Conservation (phyloP, 768 basidiomycete genomes). For the Sporobolomyces pararoseus region DNA sequence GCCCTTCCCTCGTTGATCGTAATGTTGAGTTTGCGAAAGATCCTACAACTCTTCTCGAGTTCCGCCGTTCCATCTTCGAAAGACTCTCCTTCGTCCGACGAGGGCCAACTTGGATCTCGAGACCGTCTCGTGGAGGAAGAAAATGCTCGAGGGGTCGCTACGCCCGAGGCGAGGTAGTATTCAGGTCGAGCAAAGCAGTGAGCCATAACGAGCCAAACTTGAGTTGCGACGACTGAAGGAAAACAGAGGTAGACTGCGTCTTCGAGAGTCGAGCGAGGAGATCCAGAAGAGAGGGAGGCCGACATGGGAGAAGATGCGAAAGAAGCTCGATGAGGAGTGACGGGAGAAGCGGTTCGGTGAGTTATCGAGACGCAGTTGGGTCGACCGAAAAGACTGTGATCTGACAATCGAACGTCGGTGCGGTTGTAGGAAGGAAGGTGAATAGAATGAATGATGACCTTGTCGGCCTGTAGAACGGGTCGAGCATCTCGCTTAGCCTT, state of each 20-base stretch:
- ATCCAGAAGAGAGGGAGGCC: slow-evolving; percentile 25
- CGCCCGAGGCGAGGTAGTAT: slow-evolving; percentile 54
- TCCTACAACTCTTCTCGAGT: slow-evolving; percentile 49
- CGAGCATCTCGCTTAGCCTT: neutral
- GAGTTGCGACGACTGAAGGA: slow-evolving; percentile 59
- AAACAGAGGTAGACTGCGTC: slow-evolving; percentile 76
- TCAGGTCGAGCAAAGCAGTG: slow-evolving; percentile 77
- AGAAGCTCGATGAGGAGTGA: slow-evolving; percentile 21
- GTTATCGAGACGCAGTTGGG: slow-evolving; percentile 72
- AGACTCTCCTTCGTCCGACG: slow-evolving; percentile 8
- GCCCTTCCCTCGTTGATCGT: slow-evolving; percentile 70
- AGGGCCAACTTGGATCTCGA: slow-evolving; percentile 11
- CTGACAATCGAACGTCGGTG: slow-evolving; percentile 73
- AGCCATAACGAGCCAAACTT: slow-evolving; percentile 74
- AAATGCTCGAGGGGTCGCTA: slow-evolving; percentile 5
- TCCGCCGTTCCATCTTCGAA: slow-evolving; percentile 45
- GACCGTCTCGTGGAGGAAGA: neutral
- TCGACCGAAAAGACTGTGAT: slow-evolving; percentile 70
- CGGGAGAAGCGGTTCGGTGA: slow-evolving; percentile 51
- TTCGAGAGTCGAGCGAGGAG: slow-evolving; percentile 41
- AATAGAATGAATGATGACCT: slow-evolving; percentile 28
- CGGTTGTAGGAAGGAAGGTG: slow-evolving; percentile 49
- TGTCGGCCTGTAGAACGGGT: slow-evolving; percentile 21
- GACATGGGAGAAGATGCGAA: slow-evolving; percentile 17
- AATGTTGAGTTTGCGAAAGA: slow-evolving; percentile 79